A percentile compares a stretch with the other conserved stretches of the same genome.
Evolutionary conservation across 208 protist species (phyloP).

Genomic region (Crithidia bombi): DNA sequence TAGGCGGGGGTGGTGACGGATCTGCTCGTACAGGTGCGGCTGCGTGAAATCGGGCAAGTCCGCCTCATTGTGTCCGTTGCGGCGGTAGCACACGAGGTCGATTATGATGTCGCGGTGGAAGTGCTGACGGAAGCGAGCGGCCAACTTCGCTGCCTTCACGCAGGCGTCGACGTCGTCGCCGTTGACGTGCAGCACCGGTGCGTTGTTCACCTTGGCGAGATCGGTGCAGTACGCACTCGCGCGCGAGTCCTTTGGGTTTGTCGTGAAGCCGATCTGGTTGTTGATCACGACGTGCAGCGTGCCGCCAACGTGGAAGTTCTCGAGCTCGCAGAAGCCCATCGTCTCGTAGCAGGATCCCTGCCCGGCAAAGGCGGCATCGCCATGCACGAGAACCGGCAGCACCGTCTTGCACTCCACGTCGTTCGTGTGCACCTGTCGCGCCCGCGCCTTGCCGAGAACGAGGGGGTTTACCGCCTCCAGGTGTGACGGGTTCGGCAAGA

Average conservation of each 20-base stretch:
- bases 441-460: constrained; percentile 96
- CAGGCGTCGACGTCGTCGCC: constrained; percentile 97
- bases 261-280: constrained; percentile 99
- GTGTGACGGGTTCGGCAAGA: constrained; percentile 98
- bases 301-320: constrained; percentile 96
- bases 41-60: constrained; percentile 98
- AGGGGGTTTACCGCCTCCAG: constrained; percentile 99
- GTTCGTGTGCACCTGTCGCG: constrained; percentile 90
- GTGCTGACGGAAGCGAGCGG: constrained; percentile 91
- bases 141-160: constrained; percentile 86
- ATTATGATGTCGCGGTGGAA: constrained; percentile 97
- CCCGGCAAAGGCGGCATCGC: constrained; percentile 97
- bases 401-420: constrained; percentile 75
- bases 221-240: constrained; percentile 97
- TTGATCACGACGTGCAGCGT: constrained; percentile 99
- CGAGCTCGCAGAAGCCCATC: constrained; percentile 94
- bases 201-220: constrained; percentile 94
- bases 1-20: constrained; percentile 86
- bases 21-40: constrained; percentile 94
- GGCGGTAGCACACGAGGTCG: constrained; percentile 97
- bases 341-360: constrained; percentile 98
- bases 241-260: constrained; percentile 91
- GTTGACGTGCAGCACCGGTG: constrained; percentile 98
- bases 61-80: constrained; percentile 97
- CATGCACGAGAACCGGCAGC: constrained; percentile 96